Base-by-base conservation (phyloP, 1,284 basidiomycete genomes). In the Amylostereum areolatum region DNA sequence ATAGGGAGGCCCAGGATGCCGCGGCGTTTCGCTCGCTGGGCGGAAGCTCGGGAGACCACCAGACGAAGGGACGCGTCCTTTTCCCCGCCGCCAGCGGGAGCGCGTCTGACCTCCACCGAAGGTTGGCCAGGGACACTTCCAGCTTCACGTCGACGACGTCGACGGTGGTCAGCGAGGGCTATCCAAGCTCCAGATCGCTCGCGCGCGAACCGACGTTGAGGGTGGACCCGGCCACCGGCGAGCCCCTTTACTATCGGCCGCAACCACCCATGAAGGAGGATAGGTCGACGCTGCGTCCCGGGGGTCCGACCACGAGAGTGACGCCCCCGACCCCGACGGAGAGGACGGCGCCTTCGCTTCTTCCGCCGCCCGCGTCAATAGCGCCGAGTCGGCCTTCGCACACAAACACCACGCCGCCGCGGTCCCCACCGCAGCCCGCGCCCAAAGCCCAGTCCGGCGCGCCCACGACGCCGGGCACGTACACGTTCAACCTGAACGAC, bases 401-500 rank as follows among this genome's bases (percentile, higher is more conserved):
- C 49, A 29, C 43, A 18, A 34, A 45, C 47, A 53, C n/a, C 27
- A 57, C 37, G 32, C 37, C 46, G 46, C 52, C 49, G 9, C 42
- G 55, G 29, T 42, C 51, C 30, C 50, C 54, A 8, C 52, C 46
- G 32, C 47, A 47, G 25, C 34, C 45, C 29, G 25, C 40, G 34
- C 43, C 45, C 40, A 52, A 54, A 41, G 52, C 39, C n/a, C 42
- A 51, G 33, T 43, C 47, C 7, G 54, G 64, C 34, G 69, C 62
- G 0, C 70, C 76, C 10, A 65, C 66, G 9, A 73, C 70, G 6
- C 73, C 73, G 1, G 67, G 67, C 5, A 58, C 50, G n/a, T 56
- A 65, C 43, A 63, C 70, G 37, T 87, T 88, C 64, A 83, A 84
- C 61, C 68, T 86, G 52, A 75, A 75, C 56, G 85, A 88, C 50